Evolutionary conservation across 1,284 basidiomycete species (phyloP).

Genomic region (Austroboletus sp.): DNA sequence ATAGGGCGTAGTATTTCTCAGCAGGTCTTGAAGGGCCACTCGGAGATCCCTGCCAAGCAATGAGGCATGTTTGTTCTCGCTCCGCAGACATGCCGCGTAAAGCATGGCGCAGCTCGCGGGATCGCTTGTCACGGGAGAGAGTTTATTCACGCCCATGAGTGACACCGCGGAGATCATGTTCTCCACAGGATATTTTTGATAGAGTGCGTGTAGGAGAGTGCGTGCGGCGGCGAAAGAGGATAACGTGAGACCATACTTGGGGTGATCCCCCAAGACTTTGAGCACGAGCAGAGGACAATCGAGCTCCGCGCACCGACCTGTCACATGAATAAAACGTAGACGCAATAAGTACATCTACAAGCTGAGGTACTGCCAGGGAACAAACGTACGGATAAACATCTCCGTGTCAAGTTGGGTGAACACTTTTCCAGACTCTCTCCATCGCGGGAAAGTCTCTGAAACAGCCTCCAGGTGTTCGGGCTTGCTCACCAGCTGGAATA

Average conservation of each 20-base stretch:
- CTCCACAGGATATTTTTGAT: conserved; percentile 41
- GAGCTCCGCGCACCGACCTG: conserved; percentile 57
- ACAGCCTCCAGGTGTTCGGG: conserved; percentile 43
- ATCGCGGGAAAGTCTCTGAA: conserved; percentile 41
- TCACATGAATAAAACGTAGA: background rate
- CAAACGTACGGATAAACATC: conserved; percentile 46
- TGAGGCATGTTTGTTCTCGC: conserved; percentile 33
- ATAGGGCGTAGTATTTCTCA: conserved; percentile 28
- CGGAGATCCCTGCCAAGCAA: conserved; percentile 42
- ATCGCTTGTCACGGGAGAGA: conserved; percentile 49
- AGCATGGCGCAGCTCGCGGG: conserved; percentile 53
- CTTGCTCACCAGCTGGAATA: conserved; percentile 45
- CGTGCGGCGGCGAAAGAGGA: conserved; percentile 45
- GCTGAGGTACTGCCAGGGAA: background rate
- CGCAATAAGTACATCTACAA: background rate
- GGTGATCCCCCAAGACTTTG: conserved; percentile 52
- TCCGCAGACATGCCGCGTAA: conserved; percentile 46
- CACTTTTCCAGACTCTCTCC: conserved; percentile 39
- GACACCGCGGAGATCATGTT: conserved; percentile 45
- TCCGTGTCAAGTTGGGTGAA: conserved; percentile 38
- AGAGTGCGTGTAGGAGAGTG: conserved; percentile 47
- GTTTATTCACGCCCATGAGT: conserved; percentile 47
- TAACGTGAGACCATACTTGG: conserved; percentile 55
- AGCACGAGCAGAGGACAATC: conserved; percentile 51
- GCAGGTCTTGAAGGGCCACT: conserved; percentile 35